Base-by-base conservation (phyloP, 805 yeast species). In the Danielozyma ontarioensis region DNA sequence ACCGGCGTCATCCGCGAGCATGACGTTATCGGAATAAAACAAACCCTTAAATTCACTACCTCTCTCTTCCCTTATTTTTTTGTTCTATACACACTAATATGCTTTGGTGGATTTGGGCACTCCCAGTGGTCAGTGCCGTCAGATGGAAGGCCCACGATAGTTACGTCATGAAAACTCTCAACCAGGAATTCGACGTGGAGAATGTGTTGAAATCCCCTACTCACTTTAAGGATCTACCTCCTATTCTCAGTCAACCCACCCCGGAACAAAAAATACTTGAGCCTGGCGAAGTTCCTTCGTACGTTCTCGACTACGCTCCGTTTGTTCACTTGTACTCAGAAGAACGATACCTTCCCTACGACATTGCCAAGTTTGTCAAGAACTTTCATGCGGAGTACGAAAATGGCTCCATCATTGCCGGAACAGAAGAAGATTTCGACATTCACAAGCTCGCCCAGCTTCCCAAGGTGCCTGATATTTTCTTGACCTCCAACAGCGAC, bases 321-420 rank as follows among this genome's bases (percentile, higher is more conserved):
- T 60, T 80, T 33, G 89, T 90, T 2, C 85, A 86, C 51, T 64
- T 90, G 8, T 89, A 90, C 61, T 79, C 94, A 1, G 98, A 90
- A 51, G 98, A 90, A 48, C 59, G 67, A 34, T 90, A 89, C 51
- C 64, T 83, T 44, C 96, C 98, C 0, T 86, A 86, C 46, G 94
- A 87, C 49, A 70, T 88, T 25, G 71, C 66, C 18, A 74, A 82
- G 14, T 90, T 59, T 53, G 88, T 85, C 5, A 59, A 62, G 5
- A 74, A 85, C 51, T 83, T 86, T 59, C 73, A 72, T 42, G 69
- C 82, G 14, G 70, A 70, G 14, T 72, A 69, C 44, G 52, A 45
- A 6, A 69, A 76, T 46, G 83, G 81, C 2, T 55, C 78, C 0
- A 52, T 42, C 26, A 49, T 47, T 25, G 56, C 44, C 35, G 63